These are phyloP conservation scores for Trypanosoma cruzi DNA, from an alignment of 208 protist genomes.

Conservation along the genomic window DNA sequence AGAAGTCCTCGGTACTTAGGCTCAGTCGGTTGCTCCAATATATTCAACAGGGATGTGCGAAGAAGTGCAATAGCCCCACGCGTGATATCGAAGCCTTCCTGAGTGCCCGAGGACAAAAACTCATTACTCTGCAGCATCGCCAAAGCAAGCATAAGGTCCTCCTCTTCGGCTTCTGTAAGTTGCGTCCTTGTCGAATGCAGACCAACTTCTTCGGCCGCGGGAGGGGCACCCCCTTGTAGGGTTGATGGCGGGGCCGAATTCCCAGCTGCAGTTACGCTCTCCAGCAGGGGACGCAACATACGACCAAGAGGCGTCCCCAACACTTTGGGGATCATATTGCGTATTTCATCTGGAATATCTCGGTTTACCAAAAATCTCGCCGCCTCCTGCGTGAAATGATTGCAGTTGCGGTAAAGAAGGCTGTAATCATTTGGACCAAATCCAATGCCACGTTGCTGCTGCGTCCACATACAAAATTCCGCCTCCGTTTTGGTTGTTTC, in stretches of 20 bases:
- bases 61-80: conserved; percentile 46
- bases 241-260: not conserved
- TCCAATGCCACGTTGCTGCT: conserved; percentile 22
- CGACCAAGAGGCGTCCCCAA: conserved; percentile 78
- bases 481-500: conserved; percentile 53
- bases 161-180: conserved; percentile 63
- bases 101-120: conserved; percentile 33
- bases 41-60: conserved; percentile 46
- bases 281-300: conserved; percentile 81
- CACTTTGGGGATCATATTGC: conserved; percentile 75
- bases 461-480: conserved; percentile 63
- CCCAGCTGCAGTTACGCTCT: conserved; percentile 29
- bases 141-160: conserved; percentile 50
- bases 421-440: conserved; percentile 89
- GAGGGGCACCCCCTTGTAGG: not conserved
- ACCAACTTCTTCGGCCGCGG: not conserved
- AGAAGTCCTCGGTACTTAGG: conserved; percentile 64
- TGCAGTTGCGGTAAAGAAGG: conserved; percentile 93
- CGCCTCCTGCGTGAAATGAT: conserved; percentile 92
- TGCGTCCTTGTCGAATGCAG: conserved; percentile 32
- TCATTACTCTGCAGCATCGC: conserved; percentile 79
- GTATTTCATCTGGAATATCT: conserved; percentile 70
- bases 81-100: conserved; percentile 43
- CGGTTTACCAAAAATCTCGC: conserved; percentile 63
- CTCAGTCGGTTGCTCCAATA: conserved; percentile 52